Evolutionary conservation across 2,329 filamentous ascomycete species (phyloP).

Genomic region (Fusarium torreyae): DNA sequence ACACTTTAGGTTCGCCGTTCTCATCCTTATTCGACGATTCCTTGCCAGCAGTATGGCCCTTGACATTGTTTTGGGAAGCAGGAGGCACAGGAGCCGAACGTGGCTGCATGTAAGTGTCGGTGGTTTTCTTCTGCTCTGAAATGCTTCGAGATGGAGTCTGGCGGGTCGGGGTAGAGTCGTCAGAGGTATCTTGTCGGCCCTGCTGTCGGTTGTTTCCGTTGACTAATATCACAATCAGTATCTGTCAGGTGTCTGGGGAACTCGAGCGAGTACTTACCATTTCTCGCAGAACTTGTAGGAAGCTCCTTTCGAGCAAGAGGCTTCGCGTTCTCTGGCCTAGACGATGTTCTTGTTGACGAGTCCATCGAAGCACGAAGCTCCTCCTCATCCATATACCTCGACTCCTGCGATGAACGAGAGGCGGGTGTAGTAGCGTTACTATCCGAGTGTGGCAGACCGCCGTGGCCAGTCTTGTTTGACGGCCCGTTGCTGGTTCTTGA

Average conservation of each 20-base stretch:
- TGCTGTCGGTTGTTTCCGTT: slow-evolving; percentile 49
- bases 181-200: slow-evolving; percentile 42
- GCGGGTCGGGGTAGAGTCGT: slow-evolving; percentile 44
- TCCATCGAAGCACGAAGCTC: slow-evolving; percentile 61
- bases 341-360: slow-evolving; percentile 58
- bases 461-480: slow-evolving; percentile 46
- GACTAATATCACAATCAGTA: slow-evolving; percentile 41
- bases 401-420: slow-evolving; percentile 72
- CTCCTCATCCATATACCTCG: slow-evolving; percentile 70
- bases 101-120: slow-evolving; percentile 71
- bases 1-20: slow-evolving; percentile 64
- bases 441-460: slow-evolving; percentile 53
- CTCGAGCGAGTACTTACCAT: slow-evolving; percentile 56
- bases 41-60: slow-evolving; percentile 58
- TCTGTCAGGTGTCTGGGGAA: not conserved
- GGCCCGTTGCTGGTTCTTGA: slow-evolving; percentile 55
- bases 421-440: slow-evolving; percentile 55
- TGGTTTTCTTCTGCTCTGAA: slow-evolving; percentile 50
- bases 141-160: slow-evolving; percentile 43
- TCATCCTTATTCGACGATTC: slow-evolving; percentile 63
- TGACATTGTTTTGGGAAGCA: slow-evolving; percentile 19
- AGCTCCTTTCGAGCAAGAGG: slow-evolving; percentile 77
- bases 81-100: slow-evolving; percentile 70
- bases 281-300: slow-evolving; percentile 58
- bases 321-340: slow-evolving; percentile 61